Evolutionary conservation across 129 eudicot genomes (phyloP).

Genomic region (Oenanthe sinensis): DNA sequence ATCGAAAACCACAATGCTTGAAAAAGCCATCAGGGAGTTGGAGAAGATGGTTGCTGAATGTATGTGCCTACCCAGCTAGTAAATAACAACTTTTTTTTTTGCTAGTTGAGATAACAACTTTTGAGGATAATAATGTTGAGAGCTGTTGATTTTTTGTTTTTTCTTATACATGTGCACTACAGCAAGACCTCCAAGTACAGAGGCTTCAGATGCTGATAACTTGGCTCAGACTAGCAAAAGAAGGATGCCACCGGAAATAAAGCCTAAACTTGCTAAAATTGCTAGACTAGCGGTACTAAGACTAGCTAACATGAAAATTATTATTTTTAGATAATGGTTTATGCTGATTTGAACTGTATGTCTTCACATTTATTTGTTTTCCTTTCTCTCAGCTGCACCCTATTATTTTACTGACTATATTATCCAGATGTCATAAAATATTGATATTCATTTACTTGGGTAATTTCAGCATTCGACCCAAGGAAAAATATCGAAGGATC

Average conservation of each 20-base stretch:
- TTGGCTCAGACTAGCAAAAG: slow-evolving; percentile 76
- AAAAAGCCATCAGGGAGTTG: slow-evolving; percentile 84
- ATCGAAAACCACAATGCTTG: slow-evolving; percentile 58
- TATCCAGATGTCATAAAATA: slow-evolving; percentile 5
- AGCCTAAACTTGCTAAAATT: slow-evolving; percentile 93
- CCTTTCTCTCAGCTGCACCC: not conserved
- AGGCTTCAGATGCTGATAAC: slow-evolving; percentile 68
- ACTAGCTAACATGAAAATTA: not conserved
- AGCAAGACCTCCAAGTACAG: slow-evolving; percentile 88
- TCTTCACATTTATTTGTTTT: not conserved
- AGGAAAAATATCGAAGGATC: slow-evolving; percentile 77
- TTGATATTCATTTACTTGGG: slow-evolving; percentile 9
- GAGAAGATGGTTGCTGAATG: slow-evolving; percentile 94
- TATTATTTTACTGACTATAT: not conserved
- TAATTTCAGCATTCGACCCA: slow-evolving; percentile 63
- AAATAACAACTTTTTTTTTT: not conserved
- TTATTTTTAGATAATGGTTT: not conserved
- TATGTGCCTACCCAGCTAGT: slow-evolving; percentile 21
- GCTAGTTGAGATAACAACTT: too few species aligned
- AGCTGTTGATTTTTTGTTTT: not conserved
- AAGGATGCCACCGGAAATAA: slow-evolving; percentile 84
- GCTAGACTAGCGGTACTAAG: slow-evolving; percentile 76
- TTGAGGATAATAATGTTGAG: slow-evolving; percentile 5
- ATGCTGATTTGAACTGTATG: not conserved
- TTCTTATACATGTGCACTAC: slow-evolving; percentile 20